Base-by-base conservation (phyloP, 306 rosid species). In the Bauhinia variegata region DNA sequence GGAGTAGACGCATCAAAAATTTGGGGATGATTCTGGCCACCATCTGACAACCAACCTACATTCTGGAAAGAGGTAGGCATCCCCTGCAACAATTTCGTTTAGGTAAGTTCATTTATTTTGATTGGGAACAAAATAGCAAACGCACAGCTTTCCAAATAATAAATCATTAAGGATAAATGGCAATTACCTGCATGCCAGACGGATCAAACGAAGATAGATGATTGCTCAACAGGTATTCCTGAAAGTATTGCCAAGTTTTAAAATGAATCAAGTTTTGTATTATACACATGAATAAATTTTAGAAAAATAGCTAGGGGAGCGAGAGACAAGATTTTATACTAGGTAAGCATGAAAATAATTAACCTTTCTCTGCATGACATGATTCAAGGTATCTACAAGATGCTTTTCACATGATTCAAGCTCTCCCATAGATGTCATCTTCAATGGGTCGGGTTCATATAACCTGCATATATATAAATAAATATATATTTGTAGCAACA, bases 321-420 rank as follows among this genome's bases (percentile, higher is more conserved):
- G n/a, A n/a, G n/a, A n/a, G n/a, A n/a, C n/a, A n/a, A n/a, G n/a
- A 23, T 36, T 30, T 34, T 28, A 48, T 0, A 7, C n/a, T n/a
- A n/a, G n/a, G 30, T 55, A 19, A 56, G 37, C 16, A 74, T 34
- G n/a, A 36, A 52, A n/a, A n/a, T n/a, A n/a, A n/a, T n/a, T n/a
- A n/a, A 88, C 97, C 96, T 92, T 92, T 75, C 89, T 87, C 13
- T 87, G 89, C 56, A 85, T 81, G 19, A 92, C 88, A 15, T 83
- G 82, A 6, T 92, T 17, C 67, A 92, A 67, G 3, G 81, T 81
- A 49, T 92, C 93, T 17, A 84, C 47, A 0, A 92, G 81, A 36
- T 71, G 68, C 55, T 92, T 86, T 81, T 89, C 96, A 0, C 80
- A 54, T 4, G 87, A 74, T 50, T 92, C 92, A 18, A 92, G 77